phyloP scores from a whole-genome alignment of 2,329 filamentous ascomycete genomes.

The Talaromyces amestolkiae region DNA sequence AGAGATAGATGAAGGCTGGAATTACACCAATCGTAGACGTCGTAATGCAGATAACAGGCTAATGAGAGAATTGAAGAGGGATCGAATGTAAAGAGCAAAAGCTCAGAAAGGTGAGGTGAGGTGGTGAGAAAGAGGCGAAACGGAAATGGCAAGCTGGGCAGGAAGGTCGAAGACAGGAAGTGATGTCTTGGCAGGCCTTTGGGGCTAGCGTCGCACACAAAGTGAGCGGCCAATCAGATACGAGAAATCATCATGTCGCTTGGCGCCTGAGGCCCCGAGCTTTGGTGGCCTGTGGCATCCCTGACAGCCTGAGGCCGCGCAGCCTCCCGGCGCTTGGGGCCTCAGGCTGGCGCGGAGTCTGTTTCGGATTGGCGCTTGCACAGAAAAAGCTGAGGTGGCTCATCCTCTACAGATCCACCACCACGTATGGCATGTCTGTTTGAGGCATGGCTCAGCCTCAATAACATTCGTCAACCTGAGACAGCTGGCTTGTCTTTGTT shows the following conservation, averaged over 20 bases:
- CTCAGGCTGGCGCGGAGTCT: neutral
- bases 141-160: neutral
- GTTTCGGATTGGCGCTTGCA: neutral
- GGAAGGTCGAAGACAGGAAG: neutral
- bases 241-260: neutral
- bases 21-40: neutral
- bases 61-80: neutral
- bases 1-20: neutral
- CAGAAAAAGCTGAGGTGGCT: neutral
- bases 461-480: constrained; percentile 10
- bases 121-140: neutral
- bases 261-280: constrained; percentile 3
- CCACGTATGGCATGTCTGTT: neutral
- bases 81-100: neutral
- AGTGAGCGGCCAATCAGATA: constrained; percentile 2
- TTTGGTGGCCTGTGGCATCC: constrained; percentile 1
- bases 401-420: neutral
- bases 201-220: constrained; percentile 8
- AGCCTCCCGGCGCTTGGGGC: neutral
- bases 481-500: constrained; percentile 3
- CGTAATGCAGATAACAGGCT: neutral
- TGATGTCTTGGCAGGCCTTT: constrained; percentile 1
- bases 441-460: constrained; percentile 8
- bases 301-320: neutral
- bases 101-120: neutral